Conservation (phyloP, 768 basidiomycete species). For the Leccinum barrowsii region DNA sequence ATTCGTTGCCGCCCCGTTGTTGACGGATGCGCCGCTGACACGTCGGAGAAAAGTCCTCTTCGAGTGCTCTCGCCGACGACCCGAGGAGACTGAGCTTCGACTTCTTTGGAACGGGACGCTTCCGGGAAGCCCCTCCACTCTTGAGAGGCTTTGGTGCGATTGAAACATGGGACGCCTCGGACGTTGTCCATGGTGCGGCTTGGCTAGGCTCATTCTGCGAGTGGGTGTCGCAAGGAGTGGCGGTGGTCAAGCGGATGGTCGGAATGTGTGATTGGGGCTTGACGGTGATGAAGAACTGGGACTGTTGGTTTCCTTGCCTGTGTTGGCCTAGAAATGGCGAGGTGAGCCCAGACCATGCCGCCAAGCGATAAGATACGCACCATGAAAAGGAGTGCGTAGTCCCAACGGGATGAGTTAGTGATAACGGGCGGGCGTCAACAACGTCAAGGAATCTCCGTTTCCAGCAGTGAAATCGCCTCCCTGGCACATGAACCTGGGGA, state of each 20-base stretch:
- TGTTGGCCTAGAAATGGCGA: too few species aligned
- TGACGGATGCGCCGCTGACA: slow-evolving; percentile 31
- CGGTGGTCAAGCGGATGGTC: slow-evolving; percentile 67
- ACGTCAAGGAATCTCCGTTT: slow-evolving; percentile 43
- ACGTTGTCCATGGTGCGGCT: slow-evolving; percentile 21
- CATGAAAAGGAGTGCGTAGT: too few species aligned
- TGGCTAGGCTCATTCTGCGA: slow-evolving; percentile 27
- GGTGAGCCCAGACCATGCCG: too few species aligned
- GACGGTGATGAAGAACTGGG: too few species aligned
- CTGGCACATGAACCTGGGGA: slow-evolving; percentile 82
- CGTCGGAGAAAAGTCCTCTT: slow-evolving; percentile 55
- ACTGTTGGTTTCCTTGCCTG: too few species aligned
- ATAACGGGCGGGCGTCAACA: too few species aligned
- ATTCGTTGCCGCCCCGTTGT: slow-evolving; percentile 39
- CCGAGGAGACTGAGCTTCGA: slow-evolving; percentile 56
- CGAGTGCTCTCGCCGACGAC: slow-evolving; percentile 28
- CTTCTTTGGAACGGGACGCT: slow-evolving; percentile 69
- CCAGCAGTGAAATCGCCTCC: slow-evolving; percentile 88
- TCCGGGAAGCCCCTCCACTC: slow-evolving; percentile 29
- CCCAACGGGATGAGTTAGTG: too few species aligned
- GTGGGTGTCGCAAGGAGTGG: slow-evolving; percentile 57
- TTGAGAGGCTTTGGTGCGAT: slow-evolving; percentile 28
- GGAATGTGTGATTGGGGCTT: slow-evolving; percentile 40
- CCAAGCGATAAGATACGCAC: too few species aligned
- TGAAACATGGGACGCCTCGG: slow-evolving; percentile 13